Evolutionary conservation across 2,329 filamentous ascomycete species (phyloP).

Genomic region (Aspergillus pseudoviridinutans): DNA sequence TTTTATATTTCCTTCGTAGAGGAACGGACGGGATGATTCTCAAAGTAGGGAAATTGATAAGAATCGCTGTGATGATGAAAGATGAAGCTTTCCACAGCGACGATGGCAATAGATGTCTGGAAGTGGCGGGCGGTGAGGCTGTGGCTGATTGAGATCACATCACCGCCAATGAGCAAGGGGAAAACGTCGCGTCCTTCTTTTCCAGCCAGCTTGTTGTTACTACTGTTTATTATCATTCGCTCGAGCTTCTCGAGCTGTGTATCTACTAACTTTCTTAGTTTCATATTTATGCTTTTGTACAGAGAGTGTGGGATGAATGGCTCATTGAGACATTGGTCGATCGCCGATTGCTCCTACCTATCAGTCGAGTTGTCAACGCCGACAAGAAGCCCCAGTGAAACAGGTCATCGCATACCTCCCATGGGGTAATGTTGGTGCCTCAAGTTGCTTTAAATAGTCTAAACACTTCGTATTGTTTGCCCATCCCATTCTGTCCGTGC

Average conservation of each 20-base stretch:
- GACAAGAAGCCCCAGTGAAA: not conserved
- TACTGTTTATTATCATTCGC: not conserved
- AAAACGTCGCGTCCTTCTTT: not conserved
- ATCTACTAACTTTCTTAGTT: not conserved
- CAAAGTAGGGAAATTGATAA: not conserved
- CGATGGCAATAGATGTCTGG: not conserved
- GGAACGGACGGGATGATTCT: not conserved
- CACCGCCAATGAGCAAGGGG: not conserved
- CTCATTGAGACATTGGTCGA: not conserved
- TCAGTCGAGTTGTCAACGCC: not conserved
- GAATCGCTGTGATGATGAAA: not conserved
- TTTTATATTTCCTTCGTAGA: not conserved
- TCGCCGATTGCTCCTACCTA: not conserved
- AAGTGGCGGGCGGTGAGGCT: constrained; percentile 9
- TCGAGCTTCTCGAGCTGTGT: not conserved
- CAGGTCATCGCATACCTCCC: not conserved
- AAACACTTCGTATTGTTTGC: not conserved
- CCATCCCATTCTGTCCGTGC: not conserved
- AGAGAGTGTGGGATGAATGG: not conserved
- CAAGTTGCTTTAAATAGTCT: not conserved
- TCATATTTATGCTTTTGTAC: not conserved
- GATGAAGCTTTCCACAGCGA: not conserved
- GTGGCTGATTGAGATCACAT: not conserved
- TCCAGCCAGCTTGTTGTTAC: not conserved
- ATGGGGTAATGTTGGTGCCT: not conserved